Base-by-base conservation (phyloP, 371 early-diverging fungal genomes). In the Gilbertella persicaria region DNA sequence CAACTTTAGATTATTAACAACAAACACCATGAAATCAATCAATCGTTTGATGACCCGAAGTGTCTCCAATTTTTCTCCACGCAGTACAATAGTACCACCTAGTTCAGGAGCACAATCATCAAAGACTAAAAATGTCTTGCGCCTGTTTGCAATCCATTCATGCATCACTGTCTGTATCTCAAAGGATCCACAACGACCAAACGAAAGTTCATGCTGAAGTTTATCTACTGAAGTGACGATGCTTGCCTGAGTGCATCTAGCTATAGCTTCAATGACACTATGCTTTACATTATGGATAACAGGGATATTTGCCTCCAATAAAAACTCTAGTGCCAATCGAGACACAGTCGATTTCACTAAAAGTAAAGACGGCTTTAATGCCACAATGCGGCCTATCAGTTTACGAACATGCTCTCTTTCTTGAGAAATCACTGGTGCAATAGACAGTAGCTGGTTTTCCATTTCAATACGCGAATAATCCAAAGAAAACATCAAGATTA, bases 211-310 rank as follows among this genome's bases (percentile, higher is more conserved):
- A 1, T 69, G 65, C 28, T 87, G 80, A 5, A 98, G 73, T 50
- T 88, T 83, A 57, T 96, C 96, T 39, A 95, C 83, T 0, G 94
- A 90, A 0, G 85, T 65, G 1, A 97, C 85, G 16, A 96, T 78
- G 16, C 88, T 86, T 0, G 97, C 96, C 8, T 85, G 80, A 0
- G 97, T 95, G 51, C 89, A 90, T 17, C 95, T 75, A 0, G 95
- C 91, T 8, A 97, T 78, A 0, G 89, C 87, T 17, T 88, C 82
- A 30, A 96, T 82, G 12, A 93, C 91, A 28, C 86, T 84, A 16
- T 82, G 79, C 60, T 96, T 97, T 45, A 98, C 95, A 57, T 92
- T 91, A 50, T 88, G 83, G 0, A 87, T 87, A 1, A 97, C 93
- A 0, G 88, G 79, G 6, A 99, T 83, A 28, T 86, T 82, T 12